Evolutionary conservation across 2,329 filamentous ascomycete genomes (phyloP).

Genomic region (Pezicula carpinea): DNA sequence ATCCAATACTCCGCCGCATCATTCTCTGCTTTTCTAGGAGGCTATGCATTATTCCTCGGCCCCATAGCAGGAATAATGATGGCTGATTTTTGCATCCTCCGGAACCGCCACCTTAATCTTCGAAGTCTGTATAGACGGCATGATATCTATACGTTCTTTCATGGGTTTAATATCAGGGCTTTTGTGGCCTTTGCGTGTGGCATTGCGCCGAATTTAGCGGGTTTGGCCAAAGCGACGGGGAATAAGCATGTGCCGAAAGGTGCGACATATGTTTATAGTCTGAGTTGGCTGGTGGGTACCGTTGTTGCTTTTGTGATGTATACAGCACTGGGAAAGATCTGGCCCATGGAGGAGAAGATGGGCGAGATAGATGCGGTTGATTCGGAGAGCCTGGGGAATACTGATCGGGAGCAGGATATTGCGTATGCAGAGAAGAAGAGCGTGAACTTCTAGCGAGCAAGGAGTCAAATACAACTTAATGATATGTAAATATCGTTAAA

Average conservation of each 20-base stretch:
- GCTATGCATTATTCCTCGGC: conserved; percentile 31
- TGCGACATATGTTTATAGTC: conserved; percentile 19
- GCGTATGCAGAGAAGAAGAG: conserved; percentile 3
- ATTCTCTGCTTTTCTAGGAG: conserved; percentile 27
- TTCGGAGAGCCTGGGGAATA: conserved; percentile 5
- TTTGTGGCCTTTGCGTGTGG: conserved; percentile 15
- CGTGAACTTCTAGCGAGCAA: background rate
- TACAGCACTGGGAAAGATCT: conserved; percentile 10
- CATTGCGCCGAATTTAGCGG: conserved; percentile 16
- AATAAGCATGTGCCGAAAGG: conserved; percentile 13
- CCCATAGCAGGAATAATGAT: conserved; percentile 34
- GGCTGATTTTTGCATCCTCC: conserved; percentile 28
- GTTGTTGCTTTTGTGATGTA: conserved; percentile 16
- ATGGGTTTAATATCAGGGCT: conserved; percentile 17
- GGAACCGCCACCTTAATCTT: conserved; percentile 27
- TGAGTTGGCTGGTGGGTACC: conserved; percentile 20
- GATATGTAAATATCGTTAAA: no score
- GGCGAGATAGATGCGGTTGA: conserved; percentile 13
- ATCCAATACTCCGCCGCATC: conserved; percentile 31
- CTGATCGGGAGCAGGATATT: conserved; percentile 8
- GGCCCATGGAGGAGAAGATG: conserved; percentile 17
- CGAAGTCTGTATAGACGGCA: conserved; percentile 26
- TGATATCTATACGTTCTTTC: conserved; percentile 18
- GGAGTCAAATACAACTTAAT: background rate
- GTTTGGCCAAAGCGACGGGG: conserved; percentile 17